These are phyloP conservation scores for Eucalyptus virginea DNA, from an alignment of 345 rosid species.

Conservation along the genomic window DNA sequence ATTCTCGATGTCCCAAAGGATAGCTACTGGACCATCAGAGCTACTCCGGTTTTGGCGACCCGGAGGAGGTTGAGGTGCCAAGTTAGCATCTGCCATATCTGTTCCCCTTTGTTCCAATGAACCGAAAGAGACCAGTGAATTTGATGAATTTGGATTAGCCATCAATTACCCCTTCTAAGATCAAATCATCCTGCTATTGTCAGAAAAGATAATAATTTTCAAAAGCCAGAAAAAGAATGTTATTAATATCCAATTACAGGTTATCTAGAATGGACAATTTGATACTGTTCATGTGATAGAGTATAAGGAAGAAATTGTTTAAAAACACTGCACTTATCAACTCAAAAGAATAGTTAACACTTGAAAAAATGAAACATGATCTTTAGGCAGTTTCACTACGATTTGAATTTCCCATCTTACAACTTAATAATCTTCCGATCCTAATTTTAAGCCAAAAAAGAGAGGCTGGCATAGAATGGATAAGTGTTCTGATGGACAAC, in stretches of 20 bases:
- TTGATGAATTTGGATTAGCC: conserved; percentile 12
- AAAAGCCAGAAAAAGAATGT: not conserved
- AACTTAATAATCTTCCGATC: not conserved
- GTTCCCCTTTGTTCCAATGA: conserved; percentile 10
- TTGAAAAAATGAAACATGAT: not conserved
- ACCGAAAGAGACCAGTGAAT: conserved; percentile 6
- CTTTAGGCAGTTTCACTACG: not conserved
- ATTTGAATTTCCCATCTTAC: not conserved
- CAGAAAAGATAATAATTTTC: not conserved
- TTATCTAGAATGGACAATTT: not conserved
- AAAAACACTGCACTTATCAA: not conserved
- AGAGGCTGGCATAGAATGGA: not conserved
- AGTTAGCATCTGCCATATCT: conserved; percentile 11
- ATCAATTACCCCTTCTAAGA: not conserved
- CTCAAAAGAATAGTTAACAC: not conserved
- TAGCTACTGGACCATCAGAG: conserved; percentile 61
- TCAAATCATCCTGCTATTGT: not conserved
- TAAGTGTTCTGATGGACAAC: not conserved
- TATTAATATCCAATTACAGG: not conserved
- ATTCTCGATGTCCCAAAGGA: conserved; percentile 97
- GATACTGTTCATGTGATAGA: not conserved
- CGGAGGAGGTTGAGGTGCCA: conserved; percentile 5
- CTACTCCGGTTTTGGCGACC: conserved; percentile 18
- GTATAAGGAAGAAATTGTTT: not conserved
- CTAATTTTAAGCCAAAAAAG: not conserved